Evolutionary conservation across 495 filamentous ascomycete genomes (phyloP).

Genomic region (Penicilliopsis zonata): DNA sequence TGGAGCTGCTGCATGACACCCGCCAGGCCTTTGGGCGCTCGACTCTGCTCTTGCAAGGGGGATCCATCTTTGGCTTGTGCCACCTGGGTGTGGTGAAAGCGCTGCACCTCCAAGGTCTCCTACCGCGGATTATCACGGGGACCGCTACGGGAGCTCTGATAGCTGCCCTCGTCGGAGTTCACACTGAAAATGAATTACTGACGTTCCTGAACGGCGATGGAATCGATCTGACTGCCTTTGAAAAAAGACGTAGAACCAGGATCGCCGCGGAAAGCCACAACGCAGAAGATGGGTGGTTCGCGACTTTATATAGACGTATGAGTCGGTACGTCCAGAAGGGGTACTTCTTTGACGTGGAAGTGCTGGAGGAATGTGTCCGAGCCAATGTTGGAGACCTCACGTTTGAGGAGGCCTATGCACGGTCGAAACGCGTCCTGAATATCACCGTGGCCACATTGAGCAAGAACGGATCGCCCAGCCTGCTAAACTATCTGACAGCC

Average conservation of each 20-base stretch:
- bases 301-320: constrained; percentile 48
- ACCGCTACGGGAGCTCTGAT: constrained; percentile 87
- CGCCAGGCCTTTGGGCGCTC: constrained; percentile 82
- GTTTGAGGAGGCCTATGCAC: constrained; percentile 84
- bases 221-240: constrained; percentile 76
- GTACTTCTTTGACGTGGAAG: constrained; percentile 69
- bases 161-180: constrained; percentile 78
- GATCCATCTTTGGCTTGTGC: constrained; percentile 83
- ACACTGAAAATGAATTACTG: constrained; percentile 77
- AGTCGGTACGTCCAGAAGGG: constrained; percentile 59
- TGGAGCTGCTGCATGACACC: constrained; percentile 82
- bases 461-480: constrained; percentile 64
- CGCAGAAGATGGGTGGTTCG: constrained; percentile 28
- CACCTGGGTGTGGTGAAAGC: constrained; percentile 89
- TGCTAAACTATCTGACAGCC: constrained; percentile 88
- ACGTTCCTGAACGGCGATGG: constrained; percentile 62
- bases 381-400: constrained; percentile 82
- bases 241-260: constrained; percentile 17
- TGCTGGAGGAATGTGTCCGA: constrained; percentile 76
- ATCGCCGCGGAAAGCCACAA: constrained; percentile 5
- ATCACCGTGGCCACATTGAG: constrained; percentile 75
- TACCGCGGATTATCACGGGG: constrained; percentile 85
- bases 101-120: constrained; percentile 66
- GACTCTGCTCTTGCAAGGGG: constrained; percentile 79
- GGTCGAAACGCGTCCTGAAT: constrained; percentile 79